Conservation (phyloP, 1,284 basidiomycete species). For the Pterulicium gracile region DNA sequence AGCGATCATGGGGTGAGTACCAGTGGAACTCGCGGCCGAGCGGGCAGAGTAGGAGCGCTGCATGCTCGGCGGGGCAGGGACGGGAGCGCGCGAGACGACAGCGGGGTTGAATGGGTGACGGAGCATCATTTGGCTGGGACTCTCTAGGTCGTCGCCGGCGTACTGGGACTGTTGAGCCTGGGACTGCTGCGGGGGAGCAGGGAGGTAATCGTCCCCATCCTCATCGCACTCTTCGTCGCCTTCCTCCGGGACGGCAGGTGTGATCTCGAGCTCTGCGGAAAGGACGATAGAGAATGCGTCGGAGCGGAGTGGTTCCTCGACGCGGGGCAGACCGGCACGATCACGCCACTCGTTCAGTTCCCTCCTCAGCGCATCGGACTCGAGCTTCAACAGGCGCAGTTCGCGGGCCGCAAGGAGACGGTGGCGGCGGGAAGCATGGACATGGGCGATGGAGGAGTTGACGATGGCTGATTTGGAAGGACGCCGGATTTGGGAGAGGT, state of each 20-base stretch:
- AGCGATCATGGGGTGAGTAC: not conserved
- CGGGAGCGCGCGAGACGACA: not conserved
- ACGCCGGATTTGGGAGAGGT: constrained; percentile 80
- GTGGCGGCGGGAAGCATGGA: constrained; percentile 73
- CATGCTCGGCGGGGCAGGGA: not conserved
- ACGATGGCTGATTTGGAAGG: constrained; percentile 93
- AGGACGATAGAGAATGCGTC: constrained; percentile 64
- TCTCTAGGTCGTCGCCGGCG: not conserved
- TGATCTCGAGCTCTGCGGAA: constrained; percentile 55
- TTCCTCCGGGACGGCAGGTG: constrained; percentile 34
- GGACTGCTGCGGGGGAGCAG: not conserved
- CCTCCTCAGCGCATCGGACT: constrained; percentile 70
- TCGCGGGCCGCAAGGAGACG: constrained; percentile 69
- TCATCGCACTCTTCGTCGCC: constrained; percentile 43
- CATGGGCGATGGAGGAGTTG: constrained; percentile 81
- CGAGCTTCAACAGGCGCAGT: constrained; percentile 62
- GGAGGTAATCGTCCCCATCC: constrained; percentile 25
- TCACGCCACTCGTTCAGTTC: constrained; percentile 86
- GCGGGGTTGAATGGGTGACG: not conserved
- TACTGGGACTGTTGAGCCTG: not conserved
- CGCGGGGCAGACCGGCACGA: constrained; percentile 52
- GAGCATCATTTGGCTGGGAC: not conserved
- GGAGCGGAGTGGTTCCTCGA: constrained; percentile 58
- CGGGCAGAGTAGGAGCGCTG: not conserved
- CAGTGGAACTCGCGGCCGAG: too few relatives aligned